phyloP scores from a whole-genome alignment of 371 early-diverging fungal genomes.

The Zopfochytrium polystomum region DNA sequence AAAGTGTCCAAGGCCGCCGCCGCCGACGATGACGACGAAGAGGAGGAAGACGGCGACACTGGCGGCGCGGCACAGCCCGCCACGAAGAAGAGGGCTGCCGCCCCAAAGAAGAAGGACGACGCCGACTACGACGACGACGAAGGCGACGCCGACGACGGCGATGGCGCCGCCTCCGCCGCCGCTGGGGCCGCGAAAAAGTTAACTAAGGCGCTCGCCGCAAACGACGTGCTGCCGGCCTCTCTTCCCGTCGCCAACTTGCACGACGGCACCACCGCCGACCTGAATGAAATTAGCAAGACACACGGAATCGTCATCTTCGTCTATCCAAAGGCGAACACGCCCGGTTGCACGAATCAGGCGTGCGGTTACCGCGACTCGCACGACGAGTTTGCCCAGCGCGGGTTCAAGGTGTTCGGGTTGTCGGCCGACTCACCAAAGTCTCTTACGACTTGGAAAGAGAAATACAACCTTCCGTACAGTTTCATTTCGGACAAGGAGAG shows the following conservation, averaged over 20 bases:
- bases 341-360: conserved; percentile 46
- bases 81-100: background rate
- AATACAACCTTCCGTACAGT: conserved; percentile 12
- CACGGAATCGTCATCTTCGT: conserved; percentile 38
- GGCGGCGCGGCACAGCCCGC: too few relatives aligned
- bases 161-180: background rate
- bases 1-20: conserved; percentile 5
- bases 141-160: conserved; percentile 7
- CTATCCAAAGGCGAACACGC: conserved; percentile 44
- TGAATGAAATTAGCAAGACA: conserved; percentile 16
- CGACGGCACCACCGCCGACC: conserved; percentile 13
- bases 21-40: conserved; percentile 5
- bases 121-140: background rate
- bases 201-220: background rate
- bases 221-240: conserved; percentile 14
- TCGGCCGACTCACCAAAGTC: conserved; percentile 27
- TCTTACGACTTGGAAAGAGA: conserved; percentile 17
- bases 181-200: conserved; percentile 5
- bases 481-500: conserved; percentile 18
- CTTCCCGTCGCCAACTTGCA: conserved; percentile 12
- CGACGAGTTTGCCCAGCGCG: conserved; percentile 17
- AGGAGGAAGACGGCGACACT: too few relatives aligned
- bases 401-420: conserved; percentile 36
- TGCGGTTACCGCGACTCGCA: conserved; percentile 33
- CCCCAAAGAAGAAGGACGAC: background rate